These are phyloP conservation scores for Pelargonium nanum DNA, from an alignment of 345 rosid genomes.

Conservation along the genomic window DNA sequence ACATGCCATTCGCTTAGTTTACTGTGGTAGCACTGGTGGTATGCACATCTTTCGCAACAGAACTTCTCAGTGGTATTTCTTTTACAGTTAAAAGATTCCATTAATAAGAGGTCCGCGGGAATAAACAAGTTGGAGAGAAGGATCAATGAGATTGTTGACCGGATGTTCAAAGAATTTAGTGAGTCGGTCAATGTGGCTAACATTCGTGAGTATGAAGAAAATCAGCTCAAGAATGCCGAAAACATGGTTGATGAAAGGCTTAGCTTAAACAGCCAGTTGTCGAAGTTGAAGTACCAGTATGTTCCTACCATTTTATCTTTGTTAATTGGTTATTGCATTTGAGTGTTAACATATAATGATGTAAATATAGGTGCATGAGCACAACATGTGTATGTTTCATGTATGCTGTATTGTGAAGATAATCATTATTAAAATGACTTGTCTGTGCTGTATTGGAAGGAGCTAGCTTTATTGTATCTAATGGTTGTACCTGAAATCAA, in stretches of 20 bases:
- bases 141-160: constrained; percentile 83
- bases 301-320: constrained; percentile 20
- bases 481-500: too few relatives aligned
- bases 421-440: too few relatives aligned
- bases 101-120: constrained; percentile 50
- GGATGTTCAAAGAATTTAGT: constrained; percentile 69
- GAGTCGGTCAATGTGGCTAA: constrained; percentile 71
- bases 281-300: constrained; percentile 94
- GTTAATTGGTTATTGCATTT: neutral
- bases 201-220: constrained; percentile 95
- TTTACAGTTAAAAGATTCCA: constrained; percentile 53
- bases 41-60: neutral
- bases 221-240: constrained; percentile 84
- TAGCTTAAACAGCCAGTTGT: constrained; percentile 76
- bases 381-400: neutral
- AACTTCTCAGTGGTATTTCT: constrained; percentile 1
- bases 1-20: constrained; percentile 6
- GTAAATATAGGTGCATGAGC: neutral
- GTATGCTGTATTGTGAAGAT: neutral
- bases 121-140: constrained; percentile 70
- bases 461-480: too few relatives aligned
- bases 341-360: neutral
- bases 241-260: constrained; percentile 85
- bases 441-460: too few relatives aligned
- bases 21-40: neutral